phyloP scores from a whole-genome alignment of 2,329 filamentous ascomycete species.

The Thielaviopsis ethacetica region DNA sequence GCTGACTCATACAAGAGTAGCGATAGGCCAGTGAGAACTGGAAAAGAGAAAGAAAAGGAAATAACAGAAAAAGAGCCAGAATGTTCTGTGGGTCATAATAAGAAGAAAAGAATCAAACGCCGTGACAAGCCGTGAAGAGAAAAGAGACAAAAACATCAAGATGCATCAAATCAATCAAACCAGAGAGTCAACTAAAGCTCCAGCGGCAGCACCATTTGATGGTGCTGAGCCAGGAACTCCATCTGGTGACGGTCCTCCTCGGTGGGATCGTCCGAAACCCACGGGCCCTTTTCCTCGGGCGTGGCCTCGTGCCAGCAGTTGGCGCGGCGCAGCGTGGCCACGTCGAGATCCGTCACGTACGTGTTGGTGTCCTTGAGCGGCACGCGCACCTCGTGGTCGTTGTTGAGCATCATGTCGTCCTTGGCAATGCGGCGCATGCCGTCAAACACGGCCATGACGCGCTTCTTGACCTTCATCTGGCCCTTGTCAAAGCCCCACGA shows the following conservation, averaged over 20 bases:
- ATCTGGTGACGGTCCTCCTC: slow-evolving; percentile 42
- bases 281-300: slow-evolving; percentile 73
- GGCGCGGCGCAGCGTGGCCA: slow-evolving; percentile 78
- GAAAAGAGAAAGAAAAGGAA: neutral
- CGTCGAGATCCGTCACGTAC: slow-evolving; percentile 85
- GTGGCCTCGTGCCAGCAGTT: slow-evolving; percentile 67
- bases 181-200: neutral
- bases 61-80: neutral
- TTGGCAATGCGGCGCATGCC: slow-evolving; percentile 79
- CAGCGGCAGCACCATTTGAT: neutral
- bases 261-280: slow-evolving; percentile 58
- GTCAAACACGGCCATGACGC: slow-evolving; percentile 84
- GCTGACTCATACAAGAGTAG: neutral
- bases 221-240: slow-evolving; percentile 5
- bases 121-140: neutral
- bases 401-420: slow-evolving; percentile 97
- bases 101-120: neutral
- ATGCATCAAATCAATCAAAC: neutral
- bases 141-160: neutral
- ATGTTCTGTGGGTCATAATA: neutral
- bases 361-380: slow-evolving; percentile 57
- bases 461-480: slow-evolving; percentile 98
- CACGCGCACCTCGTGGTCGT: slow-evolving; percentile 83
- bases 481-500: slow-evolving; percentile 86
- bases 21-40: neutral